These are phyloP conservation scores for Aspergillus hiratsukae DNA, from an alignment of 2,329 filamentous ascomycete genomes.

Conservation along the genomic window DNA sequence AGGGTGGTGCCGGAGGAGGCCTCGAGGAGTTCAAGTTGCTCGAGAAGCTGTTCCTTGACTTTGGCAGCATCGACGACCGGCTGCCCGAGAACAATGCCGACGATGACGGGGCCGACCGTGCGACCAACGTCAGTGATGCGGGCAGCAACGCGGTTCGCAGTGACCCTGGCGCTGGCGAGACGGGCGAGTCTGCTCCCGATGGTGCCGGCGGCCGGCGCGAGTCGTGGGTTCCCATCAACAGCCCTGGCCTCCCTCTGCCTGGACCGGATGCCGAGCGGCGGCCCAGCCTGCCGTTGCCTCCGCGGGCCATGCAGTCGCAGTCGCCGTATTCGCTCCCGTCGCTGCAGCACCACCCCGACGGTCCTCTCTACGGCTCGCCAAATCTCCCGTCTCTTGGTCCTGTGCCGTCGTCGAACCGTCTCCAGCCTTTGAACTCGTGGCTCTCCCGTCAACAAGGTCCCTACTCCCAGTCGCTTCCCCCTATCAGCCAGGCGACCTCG, in stretches of 20 bases:
- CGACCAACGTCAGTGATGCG: constrained; percentile 33
- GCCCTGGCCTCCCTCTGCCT: constrained; percentile 28
- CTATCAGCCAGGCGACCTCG: constrained; percentile 30
- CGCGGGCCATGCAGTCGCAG: constrained; percentile 30
- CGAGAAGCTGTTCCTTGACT: constrained; percentile 39
- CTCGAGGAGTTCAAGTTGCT: constrained; percentile 39
- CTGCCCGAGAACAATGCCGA: constrained; percentile 29
- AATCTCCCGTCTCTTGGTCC: constrained; percentile 30
- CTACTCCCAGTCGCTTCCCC: constrained; percentile 37
- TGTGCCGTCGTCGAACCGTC: constrained; percentile 27
- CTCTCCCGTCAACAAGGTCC: constrained; percentile 27
- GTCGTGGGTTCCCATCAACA: constrained; percentile 40
- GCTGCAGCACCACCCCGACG: constrained; percentile 33
- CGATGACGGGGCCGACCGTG: constrained; percentile 33
- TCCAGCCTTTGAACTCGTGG: constrained; percentile 40
- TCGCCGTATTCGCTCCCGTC: constrained; percentile 33
- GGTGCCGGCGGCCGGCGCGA: constrained; percentile 34
- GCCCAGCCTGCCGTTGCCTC: constrained; percentile 36
- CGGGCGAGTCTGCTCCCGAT: constrained; percentile 25
- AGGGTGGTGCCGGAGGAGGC: constrained; percentile 29
- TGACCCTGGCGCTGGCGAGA: constrained; percentile 34
- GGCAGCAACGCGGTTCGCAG: constrained; percentile 40
- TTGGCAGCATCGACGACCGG: constrained; percentile 38
- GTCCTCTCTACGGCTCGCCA: constrained; percentile 26
- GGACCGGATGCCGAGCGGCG: constrained; percentile 32